Conservation (phyloP, 768 basidiomycete genomes). For the Crassisporium funariophilum region DNA sequence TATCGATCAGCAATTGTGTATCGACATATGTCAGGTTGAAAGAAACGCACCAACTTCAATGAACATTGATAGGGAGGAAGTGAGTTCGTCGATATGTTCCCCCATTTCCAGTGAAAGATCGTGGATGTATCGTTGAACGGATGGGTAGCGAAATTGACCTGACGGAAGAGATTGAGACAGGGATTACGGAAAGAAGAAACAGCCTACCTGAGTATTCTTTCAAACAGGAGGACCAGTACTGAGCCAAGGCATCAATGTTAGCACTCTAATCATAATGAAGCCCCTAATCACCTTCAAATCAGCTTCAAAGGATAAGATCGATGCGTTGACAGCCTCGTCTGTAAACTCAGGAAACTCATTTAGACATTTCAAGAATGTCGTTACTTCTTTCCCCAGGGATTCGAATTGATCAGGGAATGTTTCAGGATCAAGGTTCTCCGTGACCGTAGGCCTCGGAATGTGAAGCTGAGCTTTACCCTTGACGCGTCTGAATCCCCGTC, state of each 20-base stretch:
- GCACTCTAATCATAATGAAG: constrained; percentile 2
- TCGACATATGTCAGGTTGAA: background rate
- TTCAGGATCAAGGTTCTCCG: constrained; percentile 62
- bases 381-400: constrained; percentile 63
- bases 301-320: constrained; percentile 66
- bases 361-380: constrained; percentile 66
- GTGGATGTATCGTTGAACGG: constrained; percentile 75
- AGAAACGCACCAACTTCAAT: constrained; percentile 65
- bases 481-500: constrained; percentile 30
- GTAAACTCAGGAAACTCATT: constrained; percentile 82
- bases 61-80: constrained; percentile 68
- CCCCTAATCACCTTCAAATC: constrained; percentile 70
- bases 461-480: constrained; percentile 48
- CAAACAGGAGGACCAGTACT: constrained; percentile 80
- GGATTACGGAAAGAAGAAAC: background rate
- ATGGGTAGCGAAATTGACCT: constrained; percentile 74
- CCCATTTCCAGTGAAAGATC: constrained; percentile 76
- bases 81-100: constrained; percentile 71
- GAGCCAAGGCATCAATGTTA: background rate
- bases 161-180: background rate
- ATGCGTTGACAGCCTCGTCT: constrained; percentile 70
- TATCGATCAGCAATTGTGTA: background rate
- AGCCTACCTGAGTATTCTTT: constrained; percentile 58
- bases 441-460: constrained; percentile 52
- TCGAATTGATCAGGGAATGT: constrained; percentile 68